phyloP scores from a whole-genome alignment of 306 rosid species.

The Erythrophleum fordii region DNA sequence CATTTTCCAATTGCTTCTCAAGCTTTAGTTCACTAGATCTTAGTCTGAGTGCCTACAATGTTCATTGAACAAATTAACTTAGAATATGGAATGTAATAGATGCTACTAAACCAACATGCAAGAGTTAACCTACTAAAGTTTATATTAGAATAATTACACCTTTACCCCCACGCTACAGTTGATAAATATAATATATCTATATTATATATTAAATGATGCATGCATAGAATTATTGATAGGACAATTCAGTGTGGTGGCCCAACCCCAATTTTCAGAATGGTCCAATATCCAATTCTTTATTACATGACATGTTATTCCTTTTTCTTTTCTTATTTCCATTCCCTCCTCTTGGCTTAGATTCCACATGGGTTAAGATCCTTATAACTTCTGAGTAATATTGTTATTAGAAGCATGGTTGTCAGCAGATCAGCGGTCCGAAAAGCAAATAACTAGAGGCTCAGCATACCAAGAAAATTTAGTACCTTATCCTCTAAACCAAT shows the following conservation, averaged over 20 bases:
- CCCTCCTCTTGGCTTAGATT: neutral
- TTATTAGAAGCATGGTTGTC: neutral
- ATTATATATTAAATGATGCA: slow-evolving; percentile 1
- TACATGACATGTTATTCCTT: neutral
- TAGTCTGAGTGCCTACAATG: slow-evolving; percentile 81
- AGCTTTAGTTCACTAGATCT: slow-evolving; percentile 94
- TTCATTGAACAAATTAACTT: slow-evolving; percentile 36
- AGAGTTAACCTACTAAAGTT: slow-evolving; percentile 5
- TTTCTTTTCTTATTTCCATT: neutral
- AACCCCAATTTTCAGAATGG: neutral
- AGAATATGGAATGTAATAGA: slow-evolving; percentile 24
- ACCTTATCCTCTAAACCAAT: slow-evolving; percentile 98
- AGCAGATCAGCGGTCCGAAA: slow-evolving; percentile 1
- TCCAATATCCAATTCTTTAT: slow-evolving; percentile 4
- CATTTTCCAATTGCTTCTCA: slow-evolving; percentile 85
- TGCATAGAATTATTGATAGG: neutral
- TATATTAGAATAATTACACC: slow-evolving; percentile 11
- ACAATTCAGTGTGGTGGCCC: neutral
- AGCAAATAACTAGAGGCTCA: slow-evolving; percentile 27
- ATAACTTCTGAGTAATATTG: neutral
- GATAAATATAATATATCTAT: slow-evolving; percentile 18
- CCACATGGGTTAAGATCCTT: neutral
- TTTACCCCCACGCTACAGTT: neutral
- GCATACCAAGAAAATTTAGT: slow-evolving; percentile 57
- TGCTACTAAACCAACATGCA: slow-evolving; percentile 31